These are phyloP conservation scores for Toxoplasma gondii DNA, from an alignment of 169 alveolate genomes.

Conservation along the genomic window DNA sequence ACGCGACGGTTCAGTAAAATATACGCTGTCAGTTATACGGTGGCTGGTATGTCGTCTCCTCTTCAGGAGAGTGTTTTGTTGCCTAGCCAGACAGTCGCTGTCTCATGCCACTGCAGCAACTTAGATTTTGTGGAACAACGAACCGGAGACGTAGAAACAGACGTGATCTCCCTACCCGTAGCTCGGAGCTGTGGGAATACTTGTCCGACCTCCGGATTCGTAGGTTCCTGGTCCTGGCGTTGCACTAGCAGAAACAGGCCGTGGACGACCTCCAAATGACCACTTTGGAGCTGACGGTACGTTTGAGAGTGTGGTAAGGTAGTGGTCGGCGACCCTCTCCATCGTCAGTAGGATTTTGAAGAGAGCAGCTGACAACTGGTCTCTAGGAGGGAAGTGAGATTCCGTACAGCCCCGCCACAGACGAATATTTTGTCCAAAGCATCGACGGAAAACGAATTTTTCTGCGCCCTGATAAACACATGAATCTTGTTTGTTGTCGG, in stretches of 20 bases:
- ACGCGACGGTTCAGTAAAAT: no score
- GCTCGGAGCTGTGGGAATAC: slow-evolving; percentile 12
- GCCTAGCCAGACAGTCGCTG: no score
- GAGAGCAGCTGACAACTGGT: not conserved
- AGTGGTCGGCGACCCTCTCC: slow-evolving; percentile 44
- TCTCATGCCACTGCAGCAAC: no score
- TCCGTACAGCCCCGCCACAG: no score
- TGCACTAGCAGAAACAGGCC: slow-evolving; percentile 1
- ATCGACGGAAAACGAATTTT: no score
- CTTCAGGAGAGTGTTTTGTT: no score
- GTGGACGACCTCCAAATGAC: slow-evolving; percentile 53
- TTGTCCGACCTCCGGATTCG: not conserved
- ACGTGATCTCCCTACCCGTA: slow-evolving; percentile 3
- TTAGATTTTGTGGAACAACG: no score
- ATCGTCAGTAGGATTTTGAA: not conserved
- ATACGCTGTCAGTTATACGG: no score
- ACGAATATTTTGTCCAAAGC: no score
- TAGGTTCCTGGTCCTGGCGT: slow-evolving; percentile 44
- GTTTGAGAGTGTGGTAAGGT: slow-evolving; percentile 47
- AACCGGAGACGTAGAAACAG: no score
- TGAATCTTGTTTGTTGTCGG: not conserved
- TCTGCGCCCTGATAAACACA: no score
- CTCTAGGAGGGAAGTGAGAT: not conserved
- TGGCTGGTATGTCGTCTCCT: no score
- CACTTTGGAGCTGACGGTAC: slow-evolving; percentile 55